These are phyloP conservation scores for Mortierella sp. DNA, from an alignment of 371 early-diverging fungal species.

Conservation along the genomic window DNA sequence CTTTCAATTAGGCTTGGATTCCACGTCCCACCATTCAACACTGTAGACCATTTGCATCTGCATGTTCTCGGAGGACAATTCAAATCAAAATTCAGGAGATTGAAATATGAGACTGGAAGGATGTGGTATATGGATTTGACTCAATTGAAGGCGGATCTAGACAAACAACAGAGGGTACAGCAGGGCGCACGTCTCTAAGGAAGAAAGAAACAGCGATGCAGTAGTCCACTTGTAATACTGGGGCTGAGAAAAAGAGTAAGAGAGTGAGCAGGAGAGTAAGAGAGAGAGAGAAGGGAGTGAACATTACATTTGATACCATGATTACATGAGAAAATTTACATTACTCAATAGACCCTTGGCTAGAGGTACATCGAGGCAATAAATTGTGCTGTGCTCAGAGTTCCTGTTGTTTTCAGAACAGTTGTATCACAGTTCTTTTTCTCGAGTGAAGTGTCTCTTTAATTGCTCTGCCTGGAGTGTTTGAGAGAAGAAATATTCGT, in stretches of 20 bases:
- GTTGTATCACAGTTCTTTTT: too few species aligned
- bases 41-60: constrained; percentile 67
- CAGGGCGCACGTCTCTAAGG: constrained; percentile 41
- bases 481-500: too few species aligned
- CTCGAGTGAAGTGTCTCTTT: too few species aligned
- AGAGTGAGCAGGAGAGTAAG: background rate
- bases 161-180: constrained; percentile 20
- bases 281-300: too few species aligned
- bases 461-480: too few species aligned
- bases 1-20: constrained; percentile 62
- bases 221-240: background rate
- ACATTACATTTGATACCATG: too few species aligned
- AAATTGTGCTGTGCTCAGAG: too few species aligned
- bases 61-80: constrained; percentile 65
- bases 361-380: too few species aligned
- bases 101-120: constrained; percentile 48
- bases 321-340: too few species aligned
- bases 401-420: too few species aligned
- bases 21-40: constrained; percentile 72
- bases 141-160: constrained; percentile 30
- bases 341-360: too few species aligned
- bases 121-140: constrained; percentile 48
- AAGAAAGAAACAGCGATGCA: background rate
- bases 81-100: constrained; percentile 41
- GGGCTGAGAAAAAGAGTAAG: too few species aligned